A percentile compares a stretch with the other conserved stretches of the same genome.
These are phyloP conservation scores for Rubroboletus pulcherrimus DNA, from an alignment of 768 basidiomycete genomes.

Conservation along the genomic window DNA sequence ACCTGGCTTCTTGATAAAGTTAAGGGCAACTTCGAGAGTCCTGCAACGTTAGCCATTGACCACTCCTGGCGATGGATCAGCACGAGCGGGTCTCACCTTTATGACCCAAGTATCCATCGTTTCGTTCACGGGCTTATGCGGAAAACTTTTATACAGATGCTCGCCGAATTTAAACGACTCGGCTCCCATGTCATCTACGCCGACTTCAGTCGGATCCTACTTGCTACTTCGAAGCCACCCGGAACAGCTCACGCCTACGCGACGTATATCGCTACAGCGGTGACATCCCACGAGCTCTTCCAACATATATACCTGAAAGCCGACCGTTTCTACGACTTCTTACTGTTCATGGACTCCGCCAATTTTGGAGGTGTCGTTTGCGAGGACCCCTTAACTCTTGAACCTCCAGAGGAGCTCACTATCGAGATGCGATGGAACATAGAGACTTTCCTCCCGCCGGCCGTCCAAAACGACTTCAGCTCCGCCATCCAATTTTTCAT, in stretches of 20 bases:
- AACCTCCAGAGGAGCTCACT: conserved; percentile 63
- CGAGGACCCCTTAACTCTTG: conserved; percentile 66
- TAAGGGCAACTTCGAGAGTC: conserved; percentile 58
- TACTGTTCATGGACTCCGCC: conserved; percentile 93
- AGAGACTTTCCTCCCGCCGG: conserved; percentile 78
- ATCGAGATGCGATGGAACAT: conserved; percentile 94
- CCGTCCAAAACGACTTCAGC: conserved; percentile 75
- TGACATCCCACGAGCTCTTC: conserved; percentile 93
- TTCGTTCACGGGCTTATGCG: conserved; percentile 96
- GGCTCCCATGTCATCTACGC: conserved; percentile 93
- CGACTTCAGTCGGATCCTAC: conserved; percentile 84
- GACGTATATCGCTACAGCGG: conserved; percentile 89
- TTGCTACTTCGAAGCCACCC: conserved; percentile 94
- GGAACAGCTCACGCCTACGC: conserved; percentile 95
- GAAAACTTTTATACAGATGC: conserved; percentile 94
- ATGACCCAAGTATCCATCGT: conserved; percentile 88
- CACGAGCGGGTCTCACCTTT: conserved; percentile 79
- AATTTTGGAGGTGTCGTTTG: conserved; percentile 91
- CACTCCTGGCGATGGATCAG: conserved; percentile 99
- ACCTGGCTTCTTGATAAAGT: conserved; percentile 88
- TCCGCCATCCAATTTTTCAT: conserved; percentile 77
- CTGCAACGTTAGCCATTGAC: conserved; percentile 71
- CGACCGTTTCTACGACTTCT: conserved; percentile 87
- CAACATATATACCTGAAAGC: conserved; percentile 86
- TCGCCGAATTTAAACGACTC: conserved; percentile 93